Conservation (phyloP, 495 filamentous ascomycete species). For the Acidiella bohemica region DNA sequence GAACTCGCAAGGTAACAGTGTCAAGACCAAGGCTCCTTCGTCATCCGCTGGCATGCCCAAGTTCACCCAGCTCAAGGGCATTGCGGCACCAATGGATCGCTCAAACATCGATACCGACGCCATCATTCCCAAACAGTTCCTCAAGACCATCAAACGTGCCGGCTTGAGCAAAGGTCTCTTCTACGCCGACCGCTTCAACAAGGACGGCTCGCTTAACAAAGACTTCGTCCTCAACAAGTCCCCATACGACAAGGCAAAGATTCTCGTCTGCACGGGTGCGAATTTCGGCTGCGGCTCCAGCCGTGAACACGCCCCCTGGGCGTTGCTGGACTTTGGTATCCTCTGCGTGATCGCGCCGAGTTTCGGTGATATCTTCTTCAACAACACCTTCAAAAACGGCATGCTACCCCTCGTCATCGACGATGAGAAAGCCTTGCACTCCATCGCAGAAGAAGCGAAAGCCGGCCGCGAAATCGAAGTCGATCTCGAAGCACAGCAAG, state of each 20-base stretch:
- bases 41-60: conserved; percentile 57
- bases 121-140: conserved; percentile 98
- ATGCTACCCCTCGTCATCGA: conserved; percentile 81
- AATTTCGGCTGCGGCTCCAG: conserved; percentile 96
- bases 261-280: conserved; percentile 80
- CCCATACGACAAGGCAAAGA: conserved; percentile 73
- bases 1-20: conserved; percentile 49
- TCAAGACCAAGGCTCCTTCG: conserved; percentile 37
- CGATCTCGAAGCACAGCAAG: conserved; percentile 72
- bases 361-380: conserved; percentile 97
- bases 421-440: conserved; percentile 49
- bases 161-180: conserved; percentile 83
- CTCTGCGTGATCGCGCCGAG: conserved; percentile 83
- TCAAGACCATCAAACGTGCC: conserved; percentile 98
- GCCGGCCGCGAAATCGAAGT: conserved; percentile 81
- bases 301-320: conserved; percentile 95
- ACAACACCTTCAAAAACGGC: conserved; percentile 99
- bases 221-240: conserved; percentile 86
- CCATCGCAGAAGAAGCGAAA: conserved; percentile 65
- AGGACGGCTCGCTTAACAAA: conserved; percentile 57
- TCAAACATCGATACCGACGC: conserved; percentile 93
- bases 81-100: conserved; percentile 76
- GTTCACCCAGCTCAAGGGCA: conserved; percentile 69
- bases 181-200: conserved; percentile 62
- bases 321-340: conserved; percentile 91